Base-by-base conservation (phyloP, 495 filamentous ascomycete genomes). In the Hypoxylon crocopeplum region DNA sequence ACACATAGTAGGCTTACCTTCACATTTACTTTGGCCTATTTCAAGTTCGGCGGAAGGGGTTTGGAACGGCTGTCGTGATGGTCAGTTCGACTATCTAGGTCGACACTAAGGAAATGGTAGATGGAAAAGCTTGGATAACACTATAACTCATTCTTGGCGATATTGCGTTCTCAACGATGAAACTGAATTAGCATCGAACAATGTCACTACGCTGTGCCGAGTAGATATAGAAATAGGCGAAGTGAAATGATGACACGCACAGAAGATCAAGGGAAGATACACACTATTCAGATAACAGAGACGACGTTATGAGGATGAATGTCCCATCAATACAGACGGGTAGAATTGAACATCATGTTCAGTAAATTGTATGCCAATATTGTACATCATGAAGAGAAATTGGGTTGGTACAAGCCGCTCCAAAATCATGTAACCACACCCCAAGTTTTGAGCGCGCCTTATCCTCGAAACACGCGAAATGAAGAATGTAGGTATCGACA, bases 331-430 rank as follows among this genome's bases (percentile, higher is more conserved):
- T 7, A 20, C 5, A 36, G 7, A 17, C 15, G 36, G 22, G 25
- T 20, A 16, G 33, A 56, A 30, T 56, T 30, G 59, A 62, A 62
- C 52, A 29, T 48, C 12, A 47, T 56, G 51, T 52, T 40, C 59
- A 42, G 33, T 42, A 46, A 47, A 41, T 52, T 32, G 46, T 52
- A 52, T 36, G n/a, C 12, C 39, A 63, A 53, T 58, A 63, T 48
- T 15, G 3, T 63, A 63, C 59, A 63, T 53, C 15, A 53, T 39
- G 59, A 63, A 63, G 53, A 33, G 53, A 63, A 62, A 12, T 7
- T 11, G 41, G 44, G 37, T n/a, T 34, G 40, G 10, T 40, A 32
- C n/a, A n/a, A n/a, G n/a, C n/a, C n/a, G n/a, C n/a, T n/a, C n/a
- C n/a, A 5, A 12, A 3, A 12, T 22, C 33, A 13, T 44, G 32